Conservation (phyloP, 1,284 basidiomycete genomes). For the Irpex lacteus region DNA sequence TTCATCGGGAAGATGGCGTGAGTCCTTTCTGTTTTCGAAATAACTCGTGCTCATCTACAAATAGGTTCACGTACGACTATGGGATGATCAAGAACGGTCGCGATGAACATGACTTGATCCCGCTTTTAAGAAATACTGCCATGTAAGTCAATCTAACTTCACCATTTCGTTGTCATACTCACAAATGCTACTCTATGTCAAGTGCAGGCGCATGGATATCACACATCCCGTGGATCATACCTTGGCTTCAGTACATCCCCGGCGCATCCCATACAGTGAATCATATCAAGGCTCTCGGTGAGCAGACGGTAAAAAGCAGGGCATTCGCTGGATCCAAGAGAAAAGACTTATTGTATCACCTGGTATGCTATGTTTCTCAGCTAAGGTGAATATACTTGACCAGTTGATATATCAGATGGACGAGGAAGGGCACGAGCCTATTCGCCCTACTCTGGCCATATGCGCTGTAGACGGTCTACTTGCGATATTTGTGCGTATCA, state of each 20-base stretch:
- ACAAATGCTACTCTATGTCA: background rate
- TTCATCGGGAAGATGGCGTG: too few relatives aligned
- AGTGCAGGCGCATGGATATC: constrained; percentile 13
- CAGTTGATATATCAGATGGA: constrained; percentile 9
- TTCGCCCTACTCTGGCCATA: constrained; percentile 3
- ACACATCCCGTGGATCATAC: constrained; percentile 16
- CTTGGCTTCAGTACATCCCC: constrained; percentile 5
- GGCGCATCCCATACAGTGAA: constrained; percentile 8
- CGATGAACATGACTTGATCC: constrained; percentile 10
- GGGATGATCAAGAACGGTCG: constrained; percentile 12
- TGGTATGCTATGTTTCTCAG: background rate
- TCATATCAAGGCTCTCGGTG: constrained; percentile 11
- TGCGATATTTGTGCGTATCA: constrained; percentile 14
- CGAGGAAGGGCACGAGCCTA: constrained; percentile 11
- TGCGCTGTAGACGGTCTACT: constrained; percentile 13
- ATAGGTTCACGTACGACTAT: constrained; percentile 15
- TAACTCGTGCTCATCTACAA: background rate
- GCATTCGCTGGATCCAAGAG: constrained; percentile 3
- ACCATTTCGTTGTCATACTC: background rate
- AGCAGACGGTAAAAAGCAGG: constrained; percentile 4
- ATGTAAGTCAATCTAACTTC: constrained; percentile 7
- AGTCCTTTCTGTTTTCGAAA: background rate
- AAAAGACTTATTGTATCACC: constrained; percentile 12
- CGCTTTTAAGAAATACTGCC: constrained; percentile 3
- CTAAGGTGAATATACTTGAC: background rate